phyloP scores from a whole-genome alignment of 768 basidiomycete genomes.

The Psilocybe cyanescens region DNA sequence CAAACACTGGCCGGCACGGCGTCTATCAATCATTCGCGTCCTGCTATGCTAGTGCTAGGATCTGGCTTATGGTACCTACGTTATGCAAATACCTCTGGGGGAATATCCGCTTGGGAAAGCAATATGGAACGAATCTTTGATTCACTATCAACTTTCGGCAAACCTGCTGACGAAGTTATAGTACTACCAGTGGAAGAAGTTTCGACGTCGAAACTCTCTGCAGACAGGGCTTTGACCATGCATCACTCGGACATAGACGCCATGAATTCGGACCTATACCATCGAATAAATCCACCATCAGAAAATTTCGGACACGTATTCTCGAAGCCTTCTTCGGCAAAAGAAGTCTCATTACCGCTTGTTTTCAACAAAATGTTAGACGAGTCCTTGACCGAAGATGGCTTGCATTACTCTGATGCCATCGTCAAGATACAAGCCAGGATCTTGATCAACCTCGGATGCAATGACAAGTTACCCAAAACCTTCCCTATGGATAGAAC shows the following conservation, averaged over 20 bases:
- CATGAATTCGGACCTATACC: constrained; percentile 87
- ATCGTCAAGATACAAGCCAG: constrained; percentile 73
- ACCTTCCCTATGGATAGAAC: constrained; percentile 72
- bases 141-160: constrained; percentile 40
- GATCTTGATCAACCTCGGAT: constrained; percentile 78
- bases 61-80: constrained; percentile 91
- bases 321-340: constrained; percentile 22
- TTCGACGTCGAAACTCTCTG: constrained; percentile 64
- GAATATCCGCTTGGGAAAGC: constrained; percentile 77
- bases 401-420: constrained; percentile 75
- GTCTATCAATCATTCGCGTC: constrained; percentile 22
- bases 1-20: constrained; percentile 37
- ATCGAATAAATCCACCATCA: constrained; percentile 55
- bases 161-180: constrained; percentile 72
- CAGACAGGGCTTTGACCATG: constrained; percentile 69
- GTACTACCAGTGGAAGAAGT: constrained; percentile 80
- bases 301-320: constrained; percentile 8
- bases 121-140: constrained; percentile 71
- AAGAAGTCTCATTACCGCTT: constrained; percentile 58
- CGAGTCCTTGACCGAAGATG: constrained; percentile 77
- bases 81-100: constrained; percentile 71
- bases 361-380: constrained; percentile 85
- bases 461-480: constrained; percentile 73
- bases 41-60: constrained; percentile 80
- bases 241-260: constrained; percentile 81